These are phyloP conservation scores for Salix viminalis DNA, from an alignment of 345 rosid species.

Conservation along the genomic window DNA sequence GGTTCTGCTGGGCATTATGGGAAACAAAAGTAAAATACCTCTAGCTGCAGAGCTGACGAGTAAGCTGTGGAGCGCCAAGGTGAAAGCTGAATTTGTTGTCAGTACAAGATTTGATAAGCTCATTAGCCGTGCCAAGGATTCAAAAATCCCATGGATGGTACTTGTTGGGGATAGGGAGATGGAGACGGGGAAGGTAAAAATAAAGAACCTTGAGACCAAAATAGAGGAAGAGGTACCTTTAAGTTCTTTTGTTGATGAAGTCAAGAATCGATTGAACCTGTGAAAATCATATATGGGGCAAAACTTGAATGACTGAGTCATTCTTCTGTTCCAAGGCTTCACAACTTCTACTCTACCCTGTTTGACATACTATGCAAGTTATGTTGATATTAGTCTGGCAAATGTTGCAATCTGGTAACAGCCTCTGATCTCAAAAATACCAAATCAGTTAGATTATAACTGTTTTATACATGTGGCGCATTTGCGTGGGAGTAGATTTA, in stretches of 20 bases:
- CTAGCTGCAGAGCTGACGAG: constrained; percentile 62
- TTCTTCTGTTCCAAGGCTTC: background rate
- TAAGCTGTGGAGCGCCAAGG: constrained; percentile 53
- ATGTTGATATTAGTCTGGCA: background rate
- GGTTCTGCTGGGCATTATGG: constrained; percentile 57
- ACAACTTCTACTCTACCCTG: too few relatives aligned
- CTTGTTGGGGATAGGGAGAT: constrained; percentile 60
- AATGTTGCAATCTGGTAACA: background rate
- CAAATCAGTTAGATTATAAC: background rate
- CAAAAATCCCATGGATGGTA: constrained; percentile 60
- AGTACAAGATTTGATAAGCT: constrained; percentile 59
- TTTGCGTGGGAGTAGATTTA: too few relatives aligned
- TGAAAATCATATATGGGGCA: background rate
- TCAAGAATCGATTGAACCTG: constrained; percentile 25
- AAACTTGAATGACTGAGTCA: background rate
- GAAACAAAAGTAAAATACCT: constrained; percentile 41
- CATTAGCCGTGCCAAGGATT: constrained; percentile 45
- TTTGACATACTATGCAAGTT: background rate
- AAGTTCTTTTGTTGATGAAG: constrained; percentile 42
- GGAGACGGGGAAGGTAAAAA: constrained; percentile 50
- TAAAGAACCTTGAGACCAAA: constrained; percentile 51
- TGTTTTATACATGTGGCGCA: too few relatives aligned
- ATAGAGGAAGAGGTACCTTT: constrained; percentile 45
- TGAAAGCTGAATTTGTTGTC: constrained; percentile 66
- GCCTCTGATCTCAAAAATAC: background rate